phyloP scores from a whole-genome alignment of 495 filamentous ascomycete species.

The Penicillium maclennaniae region DNA sequence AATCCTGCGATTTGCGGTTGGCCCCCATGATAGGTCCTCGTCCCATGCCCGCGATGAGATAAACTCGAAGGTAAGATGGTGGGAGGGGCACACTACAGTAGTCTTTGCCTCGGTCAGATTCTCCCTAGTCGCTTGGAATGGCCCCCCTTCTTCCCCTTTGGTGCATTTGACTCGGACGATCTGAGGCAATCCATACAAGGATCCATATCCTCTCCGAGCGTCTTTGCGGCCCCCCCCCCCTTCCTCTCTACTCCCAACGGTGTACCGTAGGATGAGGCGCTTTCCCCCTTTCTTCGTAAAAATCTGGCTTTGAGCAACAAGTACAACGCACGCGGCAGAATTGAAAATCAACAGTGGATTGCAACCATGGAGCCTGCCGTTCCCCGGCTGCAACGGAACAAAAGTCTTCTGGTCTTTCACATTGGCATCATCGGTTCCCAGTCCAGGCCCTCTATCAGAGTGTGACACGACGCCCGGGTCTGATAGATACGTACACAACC shows the following conservation, averaged over 20 bases:
- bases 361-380: constrained; percentile 17
- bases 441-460: constrained; percentile 3
- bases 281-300: neutral
- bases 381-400: constrained; percentile 14
- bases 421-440: constrained; percentile 5
- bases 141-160: neutral
- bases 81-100: neutral
- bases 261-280: neutral
- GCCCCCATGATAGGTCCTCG: neutral
- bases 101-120: constrained; percentile 12
- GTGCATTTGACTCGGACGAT: neutral
- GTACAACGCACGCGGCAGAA: neutral
- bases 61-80: neutral
- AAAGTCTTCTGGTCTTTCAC: constrained; percentile 5
- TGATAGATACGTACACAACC: neutral
- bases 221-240: neutral
- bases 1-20: neutral
- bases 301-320: neutral
- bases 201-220: neutral
- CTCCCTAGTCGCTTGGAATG: neutral
- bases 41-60: constrained; percentile 1
- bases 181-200: neutral
- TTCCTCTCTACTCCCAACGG: no score
- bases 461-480: constrained; percentile 15
- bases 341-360: constrained; percentile 1